Percentiles rank a stretch among this genome's conserved stretches.
Conservation (phyloP, 1,284 basidiomycete species). For the Papiliotrema laurentii region DNA sequence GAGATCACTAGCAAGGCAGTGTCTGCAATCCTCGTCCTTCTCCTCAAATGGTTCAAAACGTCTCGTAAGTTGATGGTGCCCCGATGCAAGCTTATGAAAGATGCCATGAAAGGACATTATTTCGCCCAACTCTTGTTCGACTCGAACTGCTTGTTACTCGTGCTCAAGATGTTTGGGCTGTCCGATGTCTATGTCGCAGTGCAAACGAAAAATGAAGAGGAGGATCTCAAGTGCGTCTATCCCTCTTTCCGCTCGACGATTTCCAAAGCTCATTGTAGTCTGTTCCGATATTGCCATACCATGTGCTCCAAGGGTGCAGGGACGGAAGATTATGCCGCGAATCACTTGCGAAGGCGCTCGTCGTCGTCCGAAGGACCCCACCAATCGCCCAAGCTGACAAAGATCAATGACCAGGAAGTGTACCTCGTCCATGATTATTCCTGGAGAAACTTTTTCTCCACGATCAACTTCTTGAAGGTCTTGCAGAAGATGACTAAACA, state of each 20-base stretch:
- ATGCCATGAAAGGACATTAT: conserved; percentile 98
- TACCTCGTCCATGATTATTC: conserved; percentile 91
- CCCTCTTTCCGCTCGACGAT: conserved; percentile 13
- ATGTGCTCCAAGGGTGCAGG: conserved; percentile 58
- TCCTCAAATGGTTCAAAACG: conserved; percentile 97
- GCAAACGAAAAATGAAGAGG: conserved; percentile 80
- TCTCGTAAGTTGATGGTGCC: conserved; percentile 62
- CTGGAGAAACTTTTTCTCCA: conserved; percentile 96
- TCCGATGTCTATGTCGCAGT: conserved; percentile 83
- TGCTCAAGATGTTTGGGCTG: conserved; percentile 96
- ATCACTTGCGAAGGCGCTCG: too few species aligned
- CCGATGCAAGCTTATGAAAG: conserved; percentile 48
- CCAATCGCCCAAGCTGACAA: conserved; percentile 27
- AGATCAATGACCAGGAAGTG: conserved; percentile 76
- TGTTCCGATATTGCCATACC: conserved; percentile 81
- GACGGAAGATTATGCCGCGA: too few species aligned
- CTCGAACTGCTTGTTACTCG: conserved; percentile 88
- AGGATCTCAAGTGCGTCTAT: conserved; percentile 69
- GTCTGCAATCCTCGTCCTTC: conserved; percentile 84
- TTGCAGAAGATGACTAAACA: conserved; percentile 97
- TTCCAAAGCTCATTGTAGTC: conserved; percentile 53
- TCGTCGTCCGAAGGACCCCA: conserved; percentile 3
- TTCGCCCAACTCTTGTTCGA: conserved; percentile 91
- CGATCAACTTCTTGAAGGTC: conserved; percentile 97
- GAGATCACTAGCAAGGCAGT: conserved; percentile 98